These are phyloP conservation scores for Boeremia exigua DNA, from an alignment of 2,329 filamentous ascomycete species.

Conservation along the genomic window DNA sequence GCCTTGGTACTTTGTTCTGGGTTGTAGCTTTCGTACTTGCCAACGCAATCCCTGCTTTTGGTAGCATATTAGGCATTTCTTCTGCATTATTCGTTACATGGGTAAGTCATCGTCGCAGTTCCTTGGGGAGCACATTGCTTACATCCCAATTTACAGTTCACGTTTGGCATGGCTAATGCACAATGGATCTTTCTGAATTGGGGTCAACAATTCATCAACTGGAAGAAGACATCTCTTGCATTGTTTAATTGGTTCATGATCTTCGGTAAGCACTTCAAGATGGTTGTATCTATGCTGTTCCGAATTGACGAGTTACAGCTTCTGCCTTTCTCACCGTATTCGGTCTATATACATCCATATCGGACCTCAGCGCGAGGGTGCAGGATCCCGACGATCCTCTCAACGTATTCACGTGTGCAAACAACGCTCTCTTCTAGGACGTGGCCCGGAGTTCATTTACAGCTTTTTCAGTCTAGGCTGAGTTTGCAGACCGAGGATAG, in stretches of 20 bases:
- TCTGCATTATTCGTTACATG: slow-evolving; percentile 65
- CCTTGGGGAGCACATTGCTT: too few relatives aligned
- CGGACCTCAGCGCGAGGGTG: slow-evolving; percentile 3
- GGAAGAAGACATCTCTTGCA: slow-evolving; percentile 24
- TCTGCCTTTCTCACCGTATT: slow-evolving; percentile 9
- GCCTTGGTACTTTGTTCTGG: slow-evolving; percentile 55
- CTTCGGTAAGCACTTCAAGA: neutral
- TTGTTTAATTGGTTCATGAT: slow-evolving; percentile 22
- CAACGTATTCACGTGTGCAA: slow-evolving; percentile 11
- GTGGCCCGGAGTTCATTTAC: too few relatives aligned
- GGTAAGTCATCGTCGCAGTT: slow-evolving; percentile 29
- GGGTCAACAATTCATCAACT: slow-evolving; percentile 43
- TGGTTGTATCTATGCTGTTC: too few relatives aligned
- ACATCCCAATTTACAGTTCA: slow-evolving; percentile 53
- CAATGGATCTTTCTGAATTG: slow-evolving; percentile 42
- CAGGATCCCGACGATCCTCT: slow-evolving; percentile 4
- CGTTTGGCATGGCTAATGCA: slow-evolving; percentile 43
- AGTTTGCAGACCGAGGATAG: too few relatives aligned
- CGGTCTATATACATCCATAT: slow-evolving; percentile 10
- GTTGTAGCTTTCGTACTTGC: slow-evolving; percentile 69
- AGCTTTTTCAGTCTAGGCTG: too few relatives aligned
- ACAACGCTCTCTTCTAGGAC: slow-evolving; percentile 1
- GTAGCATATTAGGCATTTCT: slow-evolving; percentile 67
- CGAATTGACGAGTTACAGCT: neutral
- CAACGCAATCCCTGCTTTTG: slow-evolving; percentile 71